Percentiles rank a stretch among this genome's conserved stretches.
Evolutionary conservation across 2,329 filamentous ascomycete genomes (phyloP).

Genomic region (Stemphylium beticola): DNA sequence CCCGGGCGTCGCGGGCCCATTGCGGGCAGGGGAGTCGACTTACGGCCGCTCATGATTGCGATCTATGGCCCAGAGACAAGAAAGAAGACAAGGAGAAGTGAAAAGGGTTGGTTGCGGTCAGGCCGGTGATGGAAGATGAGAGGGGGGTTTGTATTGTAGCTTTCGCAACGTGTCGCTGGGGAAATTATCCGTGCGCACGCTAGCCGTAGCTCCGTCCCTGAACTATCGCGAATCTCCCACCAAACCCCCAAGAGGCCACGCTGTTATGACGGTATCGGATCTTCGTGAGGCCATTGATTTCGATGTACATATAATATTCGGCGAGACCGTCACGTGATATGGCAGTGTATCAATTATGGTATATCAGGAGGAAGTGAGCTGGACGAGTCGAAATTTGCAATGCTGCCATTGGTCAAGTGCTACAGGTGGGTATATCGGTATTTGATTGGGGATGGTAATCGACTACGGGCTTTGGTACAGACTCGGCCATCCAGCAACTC

Average conservation of each 20-base stretch:
- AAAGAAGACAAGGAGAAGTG: slow-evolving; percentile 43
- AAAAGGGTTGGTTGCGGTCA: slow-evolving; percentile 33
- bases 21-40: slow-evolving; percentile 48
- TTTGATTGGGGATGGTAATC: no score
- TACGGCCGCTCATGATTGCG: slow-evolving; percentile 66
- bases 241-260: slow-evolving; percentile 28
- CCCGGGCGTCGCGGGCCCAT: slow-evolving; percentile 19
- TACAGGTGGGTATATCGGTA: no score
- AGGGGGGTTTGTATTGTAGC: slow-evolving; percentile 37
- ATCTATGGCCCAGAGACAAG: slow-evolving; percentile 40
- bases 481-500: no score
- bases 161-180: slow-evolving; percentile 43
- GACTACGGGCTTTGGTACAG: no score
- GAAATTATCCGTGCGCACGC: slow-evolving; percentile 28
- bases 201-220: slow-evolving; percentile 36
- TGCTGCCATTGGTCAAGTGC: no score
- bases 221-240: slow-evolving; percentile 29
- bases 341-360: no score
- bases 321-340: no score
- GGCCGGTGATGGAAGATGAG: slow-evolving; percentile 37
- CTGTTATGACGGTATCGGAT: slow-evolving; percentile 21
- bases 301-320: neutral
- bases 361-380: no score
- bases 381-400: no score
- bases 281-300: neutral